Base-by-base conservation (phyloP, 2,329 filamentous ascomycete species). In the Pseudovirgaria hyperparasitica region DNA sequence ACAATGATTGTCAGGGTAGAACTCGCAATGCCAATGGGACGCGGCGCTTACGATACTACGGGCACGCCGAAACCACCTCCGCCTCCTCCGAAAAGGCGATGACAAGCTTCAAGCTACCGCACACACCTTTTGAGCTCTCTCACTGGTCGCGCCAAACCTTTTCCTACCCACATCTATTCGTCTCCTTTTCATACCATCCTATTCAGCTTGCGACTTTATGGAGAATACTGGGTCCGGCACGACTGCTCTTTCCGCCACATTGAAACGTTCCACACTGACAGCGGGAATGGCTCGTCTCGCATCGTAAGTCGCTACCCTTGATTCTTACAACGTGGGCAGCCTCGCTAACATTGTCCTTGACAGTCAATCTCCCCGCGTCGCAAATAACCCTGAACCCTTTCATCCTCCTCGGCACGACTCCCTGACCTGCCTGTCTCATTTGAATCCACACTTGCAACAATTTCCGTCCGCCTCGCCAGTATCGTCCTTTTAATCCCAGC, bases 1-100 rank as follows among this genome's bases (percentile, higher is more conserved):
- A 50, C 34, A 28, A 59, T 60, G 57, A 60, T 62, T 38, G 39
- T 52, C 46, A 49, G 52, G 48, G 52, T 55, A 33, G 49, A 48
- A 30, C 43, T 50, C 35, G 45, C 50, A 27, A 53, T 42, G 43
- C 60, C 60, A 50, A 63, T 62, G 59, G 58, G 58, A 31, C 57
- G 59, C 38, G 59, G 59, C 34, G 57, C 57, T 34, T 63, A 63
- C 45, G 59, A 63, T 40, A 62, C 58, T 16, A 62, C 58, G n/a
- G 58, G 58, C 35, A 55, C 58, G n/a, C 52, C 56, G 26, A 60
- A 60, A 45, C 58, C 57, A 3, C 51, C 52, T 29, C 54, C 55
- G 19, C 51, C 50, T 22, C 54, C 51, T 27, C 50, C 55, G 23
- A 55, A 57, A 40, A 42, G 41, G 38, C 40, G 45, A 50, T 55